Percentiles rank a stretch among this genome's conserved stretches.
Conservation (phyloP, 2,329 filamentous ascomycete species). For the Aspergillaceae sp. region DNA sequence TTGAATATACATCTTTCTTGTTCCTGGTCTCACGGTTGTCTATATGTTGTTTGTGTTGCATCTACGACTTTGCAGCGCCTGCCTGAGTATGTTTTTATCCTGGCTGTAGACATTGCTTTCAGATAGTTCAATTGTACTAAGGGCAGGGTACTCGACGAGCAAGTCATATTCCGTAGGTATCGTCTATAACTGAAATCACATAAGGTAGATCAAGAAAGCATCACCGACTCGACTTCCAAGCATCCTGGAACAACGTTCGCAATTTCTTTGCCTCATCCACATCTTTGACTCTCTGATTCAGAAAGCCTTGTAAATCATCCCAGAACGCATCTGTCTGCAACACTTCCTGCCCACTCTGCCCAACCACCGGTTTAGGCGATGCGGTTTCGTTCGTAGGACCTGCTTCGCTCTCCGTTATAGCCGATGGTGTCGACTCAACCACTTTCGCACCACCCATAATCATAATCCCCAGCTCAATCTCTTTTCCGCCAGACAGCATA, state of each 20-base stretch:
- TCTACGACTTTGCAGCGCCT: no score
- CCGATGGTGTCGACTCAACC: conserved; percentile 26
- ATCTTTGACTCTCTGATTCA: conserved; percentile 71
- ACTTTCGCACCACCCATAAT: conserved; percentile 62
- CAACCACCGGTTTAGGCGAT: conserved; percentile 37
- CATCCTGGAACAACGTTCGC: conserved; percentile 58
- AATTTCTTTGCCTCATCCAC: conserved; percentile 56
- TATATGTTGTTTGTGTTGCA: no score
- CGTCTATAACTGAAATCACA: neutral
- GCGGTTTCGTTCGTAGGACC: conserved; percentile 7
- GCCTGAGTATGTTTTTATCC: neutral
- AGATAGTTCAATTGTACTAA: no score
- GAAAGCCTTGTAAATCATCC: conserved; percentile 71
- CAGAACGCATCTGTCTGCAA: conserved; percentile 71
- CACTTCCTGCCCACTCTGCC: conserved; percentile 50
- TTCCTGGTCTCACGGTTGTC: neutral
- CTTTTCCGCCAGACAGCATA: conserved; percentile 30
- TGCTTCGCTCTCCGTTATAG: conserved; percentile 23
- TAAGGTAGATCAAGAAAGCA: neutral
- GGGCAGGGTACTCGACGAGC: neutral
- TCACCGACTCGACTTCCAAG: conserved; percentile 44
- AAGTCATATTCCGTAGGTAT: neutral
- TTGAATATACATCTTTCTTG: neutral
- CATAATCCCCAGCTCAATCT: conserved; percentile 78
- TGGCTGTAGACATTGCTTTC: neutral